Base-by-base conservation (phyloP, 179 eudicot species). In the Beta macrorhiza region DNA sequence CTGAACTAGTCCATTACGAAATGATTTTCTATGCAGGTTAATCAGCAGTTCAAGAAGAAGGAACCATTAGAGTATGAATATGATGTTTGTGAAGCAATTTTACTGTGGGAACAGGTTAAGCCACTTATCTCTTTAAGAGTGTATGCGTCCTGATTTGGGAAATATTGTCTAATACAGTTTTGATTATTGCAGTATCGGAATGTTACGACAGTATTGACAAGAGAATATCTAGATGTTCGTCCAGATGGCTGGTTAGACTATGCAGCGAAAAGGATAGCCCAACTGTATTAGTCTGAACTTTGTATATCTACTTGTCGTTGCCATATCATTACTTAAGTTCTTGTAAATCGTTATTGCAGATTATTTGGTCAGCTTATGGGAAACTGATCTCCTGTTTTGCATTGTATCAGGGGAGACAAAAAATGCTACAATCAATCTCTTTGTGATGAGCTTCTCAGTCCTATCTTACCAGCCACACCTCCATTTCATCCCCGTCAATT, bases 161-260 rank as follows among this genome's bases (percentile, higher is more conserved):
- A 83, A 82, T 81, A 22, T 17, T 32, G 32, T 85, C 69, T 82
- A 72, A 82, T 76, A n/a, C 19, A 49, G 74, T 29, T 71, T 89
- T 84, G 74, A 80, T 80, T 83, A 86, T 85, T 91, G 91, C 99
- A 96, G 99, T 96, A 96, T 83, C 99, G 98, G 80, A 96, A 96
- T 86, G 95, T 96, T 90, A 96, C 98, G 79, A 96, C 97, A 78
- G 94, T 93, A 78, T 90, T 96, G 92, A 96, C 99, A 49, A 90
- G 98, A 88, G 99, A 96, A 79, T 96, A 96, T 89, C 89, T 96
- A 68, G 99, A 96, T 87, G 90, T 90, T 83, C 97, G 99, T 75
- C 99, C 99, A 72, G 94, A 93, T 90, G 99, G 99, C 42, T 95
- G 99, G 99, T 79, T 93, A 72, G 94, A 93, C 19, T 93, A 96